Evolutionary conservation across 2,329 filamentous ascomycete species (phyloP).

Genomic region (Penicillium sp.): DNA sequence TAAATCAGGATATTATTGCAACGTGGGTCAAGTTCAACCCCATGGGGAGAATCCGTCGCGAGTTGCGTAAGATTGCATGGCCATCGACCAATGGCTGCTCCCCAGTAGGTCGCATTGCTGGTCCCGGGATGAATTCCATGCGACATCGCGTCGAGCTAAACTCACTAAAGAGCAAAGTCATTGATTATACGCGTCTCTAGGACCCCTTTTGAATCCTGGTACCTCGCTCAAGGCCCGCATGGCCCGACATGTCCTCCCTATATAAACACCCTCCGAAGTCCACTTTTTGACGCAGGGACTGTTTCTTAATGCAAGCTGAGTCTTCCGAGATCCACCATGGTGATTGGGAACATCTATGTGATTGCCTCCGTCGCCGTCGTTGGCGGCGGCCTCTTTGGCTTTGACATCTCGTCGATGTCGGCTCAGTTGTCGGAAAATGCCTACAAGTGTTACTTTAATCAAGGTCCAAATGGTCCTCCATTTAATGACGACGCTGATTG

Average conservation of each 20-base stretch:
- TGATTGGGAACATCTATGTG: constrained; percentile 16
- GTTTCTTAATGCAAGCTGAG: background rate
- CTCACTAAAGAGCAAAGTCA: background rate
- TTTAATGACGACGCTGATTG: constrained; percentile 1
- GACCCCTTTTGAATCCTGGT: background rate
- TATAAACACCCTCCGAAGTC: background rate
- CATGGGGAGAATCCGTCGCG: background rate
- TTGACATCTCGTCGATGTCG: constrained; percentile 58
- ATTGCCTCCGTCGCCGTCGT: constrained; percentile 15
- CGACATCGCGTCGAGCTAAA: background rate
- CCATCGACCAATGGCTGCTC: background rate
- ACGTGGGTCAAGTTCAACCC: background rate
- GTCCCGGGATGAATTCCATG: background rate
- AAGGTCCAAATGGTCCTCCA: constrained; percentile 11
- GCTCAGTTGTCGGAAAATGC: constrained; percentile 27
- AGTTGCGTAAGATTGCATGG: background rate
- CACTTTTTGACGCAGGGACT: background rate
- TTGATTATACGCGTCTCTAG: background rate
- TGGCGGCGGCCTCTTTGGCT: constrained; percentile 58
- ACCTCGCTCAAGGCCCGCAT: background rate
- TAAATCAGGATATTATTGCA: background rate
- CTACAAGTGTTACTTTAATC: constrained; percentile 16
- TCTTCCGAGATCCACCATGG: background rate
- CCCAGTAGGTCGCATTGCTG: background rate
- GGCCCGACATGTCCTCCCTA: background rate